Evolutionary conservation across 139 green algal species (phyloP).

Genomic region (Haematococcus lacustris): DNA sequence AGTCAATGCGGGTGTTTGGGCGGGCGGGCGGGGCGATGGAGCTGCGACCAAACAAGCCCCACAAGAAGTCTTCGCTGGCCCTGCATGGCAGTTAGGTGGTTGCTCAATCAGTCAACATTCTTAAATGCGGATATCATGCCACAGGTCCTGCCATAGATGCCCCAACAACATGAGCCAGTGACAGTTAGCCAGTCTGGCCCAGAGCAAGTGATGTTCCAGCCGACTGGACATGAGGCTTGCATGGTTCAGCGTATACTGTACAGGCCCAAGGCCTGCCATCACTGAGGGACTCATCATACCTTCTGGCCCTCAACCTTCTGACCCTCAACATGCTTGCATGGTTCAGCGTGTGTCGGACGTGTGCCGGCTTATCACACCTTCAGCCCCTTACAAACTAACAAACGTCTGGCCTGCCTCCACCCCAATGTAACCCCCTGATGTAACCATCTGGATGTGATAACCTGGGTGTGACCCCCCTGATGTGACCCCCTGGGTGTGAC

Average conservation of each 20-base stretch:
- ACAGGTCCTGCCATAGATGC: not conserved
- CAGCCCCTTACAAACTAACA: not conserved
- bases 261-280: too few species aligned
- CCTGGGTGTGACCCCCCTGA: not conserved
- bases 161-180: not conserved
- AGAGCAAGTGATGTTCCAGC: not conserved
- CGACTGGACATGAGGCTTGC: not conserved
- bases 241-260: not conserved
- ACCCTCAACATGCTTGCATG: not conserved
- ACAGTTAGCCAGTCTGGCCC: not conserved
- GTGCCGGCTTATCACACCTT: not conserved
- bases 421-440: too few species aligned
- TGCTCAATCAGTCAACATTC: not conserved
- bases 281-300: too few species aligned
- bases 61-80: constrained; percentile 22
- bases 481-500: not conserved
- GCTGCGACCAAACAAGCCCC: constrained; percentile 67
- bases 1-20: constrained; percentile 69
- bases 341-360: not conserved
- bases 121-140: not conserved
- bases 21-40: constrained; percentile 41
- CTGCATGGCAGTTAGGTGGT: too few species aligned
- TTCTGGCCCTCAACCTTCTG: too few species aligned
- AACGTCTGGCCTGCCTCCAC: too few species aligned
- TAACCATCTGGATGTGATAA: not conserved